Base-by-base conservation (phyloP, 2,329 filamentous ascomycete species). In the Hyphodiscus sp. region DNA sequence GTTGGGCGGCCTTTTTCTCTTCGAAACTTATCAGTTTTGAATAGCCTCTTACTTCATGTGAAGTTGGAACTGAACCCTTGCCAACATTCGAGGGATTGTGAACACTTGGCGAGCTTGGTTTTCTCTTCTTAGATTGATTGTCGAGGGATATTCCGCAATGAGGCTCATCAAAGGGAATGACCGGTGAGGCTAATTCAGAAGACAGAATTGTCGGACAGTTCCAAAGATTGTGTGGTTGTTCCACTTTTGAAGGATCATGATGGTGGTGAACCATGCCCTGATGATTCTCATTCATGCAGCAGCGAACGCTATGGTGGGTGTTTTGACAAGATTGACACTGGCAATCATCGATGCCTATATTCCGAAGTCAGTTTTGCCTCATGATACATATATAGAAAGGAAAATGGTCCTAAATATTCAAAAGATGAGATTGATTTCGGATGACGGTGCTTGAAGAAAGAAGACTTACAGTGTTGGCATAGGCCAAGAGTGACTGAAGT, bases 281-380 rank as follows among this genome's bases (percentile, higher is more conserved):
- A 43, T 65, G 62, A 45, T 60, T 56, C 16, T 49, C 42, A 48
- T 65, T 58, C 10, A 56, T 49, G 23, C 61, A 65, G 42, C 63
- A 65, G 45, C 63, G 41, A n/a, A 65, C 61, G 48, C 45, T 60
- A 42, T 65, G 63, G 45, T 58, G 46, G 2, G 63, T 62, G 26
- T 51, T 59, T 52, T 59, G 60, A 38, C 63, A 65, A 10, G 63
- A 58, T 26, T 29, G 47, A 50, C 61, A 65, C 16, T 58, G 54
- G 41, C 61, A 67, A 47, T 65, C 63, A 45, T 67, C 59, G 23
- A 61, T 55, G 41, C 23, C 23, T 26, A 26, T 8, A 26, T 26
- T 8, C 23, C 23, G 23, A 26, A n/a, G 23, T 26, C 23, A 26
- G 23, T 26, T 3, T 26, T 26, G 8, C 23, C 23, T 26, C n/a